phyloP scores from a whole-genome alignment of 805 yeast genomes.

The Limtongia smithiae region DNA sequence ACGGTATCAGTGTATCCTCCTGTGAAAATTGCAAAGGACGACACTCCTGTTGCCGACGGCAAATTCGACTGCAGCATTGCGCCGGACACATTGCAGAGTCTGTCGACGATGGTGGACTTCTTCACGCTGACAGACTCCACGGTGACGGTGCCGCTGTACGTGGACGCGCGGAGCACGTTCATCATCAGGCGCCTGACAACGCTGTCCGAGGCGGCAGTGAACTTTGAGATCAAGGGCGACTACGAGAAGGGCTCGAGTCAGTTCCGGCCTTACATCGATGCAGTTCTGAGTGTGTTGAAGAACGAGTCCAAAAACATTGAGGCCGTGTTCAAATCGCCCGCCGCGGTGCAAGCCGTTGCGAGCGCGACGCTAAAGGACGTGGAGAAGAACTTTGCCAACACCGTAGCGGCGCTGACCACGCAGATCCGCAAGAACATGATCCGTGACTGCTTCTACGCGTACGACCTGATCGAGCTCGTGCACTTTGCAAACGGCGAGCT shows the following conservation, averaged over 20 bases:
- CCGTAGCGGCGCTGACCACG: conserved; percentile 19
- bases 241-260: conserved; percentile 20
- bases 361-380: conserved; percentile 27
- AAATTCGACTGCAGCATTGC: conserved; percentile 6
- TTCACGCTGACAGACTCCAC: conserved; percentile 17
- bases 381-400: conserved; percentile 28
- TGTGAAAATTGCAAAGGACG: no score
- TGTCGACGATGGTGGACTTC: conserved; percentile 24
- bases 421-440: conserved; percentile 43
- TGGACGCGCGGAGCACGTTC: conserved; percentile 16
- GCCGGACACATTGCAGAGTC: neutral
- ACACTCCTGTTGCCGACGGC: no score
- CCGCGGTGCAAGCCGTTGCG: conserved; percentile 10
- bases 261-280: conserved; percentile 10
- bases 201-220: conserved; percentile 9
- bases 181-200: conserved; percentile 4
- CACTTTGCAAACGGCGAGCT: conserved; percentile 37
- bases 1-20: neutral
- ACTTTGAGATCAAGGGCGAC: conserved; percentile 15
- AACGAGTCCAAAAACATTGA: conserved; percentile 10
- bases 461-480: conserved; percentile 56
- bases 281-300: conserved; percentile 2
- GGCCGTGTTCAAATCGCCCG: conserved; percentile 10
- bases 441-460: conserved; percentile 51
- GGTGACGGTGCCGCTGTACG: conserved; percentile 13